phyloP scores from a whole-genome alignment of 1,284 basidiomycete genomes.

The Ceratobasidium sp. region DNA sequence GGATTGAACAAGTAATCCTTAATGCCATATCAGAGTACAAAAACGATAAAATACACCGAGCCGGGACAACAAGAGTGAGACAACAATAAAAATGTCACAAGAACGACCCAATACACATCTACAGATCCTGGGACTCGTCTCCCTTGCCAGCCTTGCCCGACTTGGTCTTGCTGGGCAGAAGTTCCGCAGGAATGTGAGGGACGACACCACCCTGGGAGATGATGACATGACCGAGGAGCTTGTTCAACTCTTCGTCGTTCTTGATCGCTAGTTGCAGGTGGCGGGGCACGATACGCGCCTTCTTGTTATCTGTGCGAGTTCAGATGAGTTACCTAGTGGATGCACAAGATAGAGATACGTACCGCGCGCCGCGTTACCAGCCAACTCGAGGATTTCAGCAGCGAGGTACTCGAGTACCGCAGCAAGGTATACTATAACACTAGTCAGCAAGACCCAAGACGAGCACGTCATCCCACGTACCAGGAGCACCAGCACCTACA shows the following conservation, averaged over 20 bases:
- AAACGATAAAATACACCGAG: slow-evolving; percentile 45
- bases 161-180: slow-evolving; percentile 59
- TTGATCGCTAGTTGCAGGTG: slow-evolving; percentile 91
- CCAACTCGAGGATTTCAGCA: slow-evolving; percentile 55
- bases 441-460: not conserved
- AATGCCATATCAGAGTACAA: slow-evolving; percentile 34
- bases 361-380: slow-evolving; percentile 51
- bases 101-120: slow-evolving; percentile 61
- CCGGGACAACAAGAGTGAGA: slow-evolving; percentile 32
- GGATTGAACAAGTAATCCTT: not conserved
- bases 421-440: slow-evolving; percentile 50
- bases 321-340: not conserved
- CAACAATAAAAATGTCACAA: slow-evolving; percentile 39
- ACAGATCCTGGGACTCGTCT: slow-evolving; percentile 54
- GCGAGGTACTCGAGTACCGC: slow-evolving; percentile 55
- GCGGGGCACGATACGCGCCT: slow-evolving; percentile 71
- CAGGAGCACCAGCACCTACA: slow-evolving; percentile 55
- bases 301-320: slow-evolving; percentile 57
- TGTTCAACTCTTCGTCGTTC: slow-evolving; percentile 87
- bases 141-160: slow-evolving; percentile 69
- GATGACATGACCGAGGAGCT: slow-evolving; percentile 85
- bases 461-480: slow-evolving; percentile 4
- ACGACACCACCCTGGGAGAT: slow-evolving; percentile 95
- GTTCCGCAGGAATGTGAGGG: slow-evolving; percentile 71
- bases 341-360: too few species aligned